Evolutionary conservation across 179 eudicot genomes (phyloP), one percentile per base, ranked within the genome.

Genomic region (Monotropa hypopitys): DNA sequence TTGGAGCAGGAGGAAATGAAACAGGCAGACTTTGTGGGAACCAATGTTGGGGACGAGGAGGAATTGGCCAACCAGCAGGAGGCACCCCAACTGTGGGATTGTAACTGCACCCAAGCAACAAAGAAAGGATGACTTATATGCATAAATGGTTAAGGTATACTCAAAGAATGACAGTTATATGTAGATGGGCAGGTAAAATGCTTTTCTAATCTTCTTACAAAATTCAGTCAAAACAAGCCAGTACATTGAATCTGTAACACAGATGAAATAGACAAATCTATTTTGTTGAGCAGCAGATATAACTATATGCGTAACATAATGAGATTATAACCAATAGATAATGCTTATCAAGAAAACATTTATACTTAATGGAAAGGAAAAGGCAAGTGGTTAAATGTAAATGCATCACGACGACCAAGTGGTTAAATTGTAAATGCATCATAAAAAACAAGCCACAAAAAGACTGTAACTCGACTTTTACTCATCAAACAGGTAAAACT

Each of bases 11-110:
- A 73, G 97, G 91, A 70, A 85, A 80, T 45, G 97, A 88, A 59
- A 83, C 88, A 76, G 86, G 84, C 54, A 91, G 89, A 78, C 82
- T 84, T n/a, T 85, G 92, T 76, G 92, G 88, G 81, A 85, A 93
- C 99, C 98, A 93, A 18, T 88, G 88, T 53, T 89, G 98, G 46
- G 90, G 96, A 12, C 94, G 99, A 80, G 97, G 89, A 56, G 86
- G 90, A 78, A 82, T 86, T 76, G 86, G 88, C 99, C 99, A 95
- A 71, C 95, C 92, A 53, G 76, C 75, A 72, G 81, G 86, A 77
- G 92, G 89, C 75, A 84, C 67, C 38, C 88, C 75, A 40, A 88
- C 80, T 40, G 88, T 85, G 66, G 97, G 89, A 85, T 88, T 92
- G 74, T 89, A 95, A 54, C 98, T 95, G 86, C 84, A 82, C 30